These are phyloP conservation scores for Volvox reticuliferus DNA, from an alignment of 139 green algal genomes.

Conservation along the genomic window DNA sequence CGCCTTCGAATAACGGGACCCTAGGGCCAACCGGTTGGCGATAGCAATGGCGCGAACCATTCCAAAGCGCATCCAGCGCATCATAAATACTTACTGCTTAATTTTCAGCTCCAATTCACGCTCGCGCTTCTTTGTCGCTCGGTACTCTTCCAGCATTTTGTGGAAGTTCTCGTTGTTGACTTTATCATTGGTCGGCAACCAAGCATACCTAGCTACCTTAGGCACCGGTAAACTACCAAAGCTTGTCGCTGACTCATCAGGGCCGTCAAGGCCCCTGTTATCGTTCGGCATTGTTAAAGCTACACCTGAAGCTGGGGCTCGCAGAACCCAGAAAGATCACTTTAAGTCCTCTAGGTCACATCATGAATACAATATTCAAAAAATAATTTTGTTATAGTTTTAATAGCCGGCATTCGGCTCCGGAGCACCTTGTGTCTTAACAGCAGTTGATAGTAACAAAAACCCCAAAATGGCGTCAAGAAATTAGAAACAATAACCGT, in stretches of 20 bases:
- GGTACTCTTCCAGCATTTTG: slow-evolving; percentile 69
- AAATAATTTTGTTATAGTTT: too few species aligned
- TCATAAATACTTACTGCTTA: slow-evolving; percentile 60
- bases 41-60: not conserved
- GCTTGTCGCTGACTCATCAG: slow-evolving; percentile 33
- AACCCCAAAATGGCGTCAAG: too few species aligned
- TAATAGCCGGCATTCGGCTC: too few species aligned
- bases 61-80: not conserved
- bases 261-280: slow-evolving; percentile 36
- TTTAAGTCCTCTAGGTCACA: too few species aligned
- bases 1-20: not conserved
- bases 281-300: slow-evolving; percentile 35
- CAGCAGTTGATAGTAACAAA: too few species aligned
- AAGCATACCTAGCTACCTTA: slow-evolving; percentile 36
- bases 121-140: slow-evolving; percentile 62
- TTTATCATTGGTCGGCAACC: slow-evolving; percentile 47
- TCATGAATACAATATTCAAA: too few species aligned
- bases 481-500: too few species aligned
- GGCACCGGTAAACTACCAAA: slow-evolving; percentile 37
- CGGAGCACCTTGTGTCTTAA: too few species aligned
- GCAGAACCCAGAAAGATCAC: too few species aligned
- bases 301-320: not conserved
- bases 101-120: slow-evolving; percentile 63
- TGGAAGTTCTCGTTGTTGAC: slow-evolving; percentile 73
- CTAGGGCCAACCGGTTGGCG: not conserved